Percentiles rank a stretch among this genome's conserved stretches.
These are phyloP conservation scores for Canariomyces notabilis DNA, from an alignment of 2,329 filamentous ascomycete genomes.

Conservation along the genomic window DNA sequence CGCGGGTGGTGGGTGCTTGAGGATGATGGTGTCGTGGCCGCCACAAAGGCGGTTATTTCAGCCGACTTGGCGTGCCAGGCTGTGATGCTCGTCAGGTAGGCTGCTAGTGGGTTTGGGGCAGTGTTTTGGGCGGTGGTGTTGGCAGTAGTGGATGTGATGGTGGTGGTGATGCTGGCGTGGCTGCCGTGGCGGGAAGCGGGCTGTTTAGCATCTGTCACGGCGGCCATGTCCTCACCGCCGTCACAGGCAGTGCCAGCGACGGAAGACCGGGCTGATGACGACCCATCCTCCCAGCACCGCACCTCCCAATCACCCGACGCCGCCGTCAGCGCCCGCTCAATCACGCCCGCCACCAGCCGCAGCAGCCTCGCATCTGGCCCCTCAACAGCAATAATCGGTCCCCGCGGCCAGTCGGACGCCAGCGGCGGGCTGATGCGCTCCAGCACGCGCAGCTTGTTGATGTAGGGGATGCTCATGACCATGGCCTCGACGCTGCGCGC, in stretches of 20 bases:
- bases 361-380: slow-evolving; percentile 55
- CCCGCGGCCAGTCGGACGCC: slow-evolving; percentile 47
- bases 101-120: slow-evolving; percentile 41
- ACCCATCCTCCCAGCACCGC: slow-evolving; percentile 10
- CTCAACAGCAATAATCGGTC: slow-evolving; percentile 78
- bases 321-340: slow-evolving; percentile 57
- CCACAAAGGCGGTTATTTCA: slow-evolving; percentile 59
- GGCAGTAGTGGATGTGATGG: background rate
- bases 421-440: slow-evolving; percentile 70
- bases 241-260: background rate
- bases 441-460: slow-evolving; percentile 72
- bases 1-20: slow-evolving; percentile 31
- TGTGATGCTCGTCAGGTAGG: slow-evolving; percentile 63
- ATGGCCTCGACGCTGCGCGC: slow-evolving; percentile 57
- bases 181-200: background rate
- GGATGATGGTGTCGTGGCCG: too few relatives aligned
- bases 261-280: background rate
- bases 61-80: slow-evolving; percentile 72
- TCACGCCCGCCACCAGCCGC: slow-evolving; percentile 54
- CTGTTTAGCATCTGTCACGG: slow-evolving; percentile 20
- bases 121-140: slow-evolving; percentile 24
- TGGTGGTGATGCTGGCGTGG: background rate
- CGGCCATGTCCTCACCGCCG: slow-evolving; percentile 26
- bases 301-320: slow-evolving; percentile 12
- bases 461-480: slow-evolving; percentile 69